These are phyloP conservation scores for Mycena galericulata DNA, from an alignment of 768 basidiomycete genomes.

Conservation along the genomic window DNA sequence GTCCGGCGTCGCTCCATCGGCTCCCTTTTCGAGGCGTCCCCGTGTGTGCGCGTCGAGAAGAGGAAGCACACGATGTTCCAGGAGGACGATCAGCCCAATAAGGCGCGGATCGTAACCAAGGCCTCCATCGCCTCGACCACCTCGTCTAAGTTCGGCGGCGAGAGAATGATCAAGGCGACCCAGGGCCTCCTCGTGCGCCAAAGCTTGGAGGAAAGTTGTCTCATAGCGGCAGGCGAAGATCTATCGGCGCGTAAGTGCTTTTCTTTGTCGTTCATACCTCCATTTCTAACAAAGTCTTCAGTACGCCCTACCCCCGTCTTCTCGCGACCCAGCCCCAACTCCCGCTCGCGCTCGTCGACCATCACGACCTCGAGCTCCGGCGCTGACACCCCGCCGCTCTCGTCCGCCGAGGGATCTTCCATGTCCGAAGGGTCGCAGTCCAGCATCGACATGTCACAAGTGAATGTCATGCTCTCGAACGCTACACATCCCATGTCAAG, in stretches of 20 bases:
- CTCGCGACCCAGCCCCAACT: constrained; percentile 63
- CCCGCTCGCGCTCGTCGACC: constrained; percentile 75
- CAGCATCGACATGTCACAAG: constrained; percentile 77
- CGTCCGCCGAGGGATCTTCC: constrained; percentile 75
- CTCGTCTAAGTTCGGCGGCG: constrained; percentile 73
- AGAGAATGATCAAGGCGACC: constrained; percentile 75
- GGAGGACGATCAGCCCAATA: constrained; percentile 55
- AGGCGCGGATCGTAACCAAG: constrained; percentile 66
- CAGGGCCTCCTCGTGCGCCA: constrained; percentile 72
- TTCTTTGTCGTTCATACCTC: neutral
- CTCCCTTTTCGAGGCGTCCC: constrained; percentile 73
- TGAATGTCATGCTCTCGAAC: constrained; percentile 69
- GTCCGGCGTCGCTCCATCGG: constrained; percentile 77
- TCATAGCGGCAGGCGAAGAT: constrained; percentile 77
- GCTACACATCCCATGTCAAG: constrained; percentile 37
- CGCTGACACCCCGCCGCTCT: constrained; percentile 77
- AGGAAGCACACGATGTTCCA: constrained; percentile 64
- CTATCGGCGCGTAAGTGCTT: constrained; percentile 64
- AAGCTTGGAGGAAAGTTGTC: constrained; percentile 74
- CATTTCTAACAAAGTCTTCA: constrained; percentile 39
- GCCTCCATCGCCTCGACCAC: constrained; percentile 75
- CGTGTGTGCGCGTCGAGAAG: constrained; percentile 75
- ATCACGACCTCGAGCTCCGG: constrained; percentile 75
- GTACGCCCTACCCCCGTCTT: constrained; percentile 68
- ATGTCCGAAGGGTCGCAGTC: constrained; percentile 81